A percentile compares a stretch with the other conserved stretches of the same genome.
phyloP scores from a whole-genome alignment of 176 grass and related monocot species.

The Themeda triandra region DNA sequence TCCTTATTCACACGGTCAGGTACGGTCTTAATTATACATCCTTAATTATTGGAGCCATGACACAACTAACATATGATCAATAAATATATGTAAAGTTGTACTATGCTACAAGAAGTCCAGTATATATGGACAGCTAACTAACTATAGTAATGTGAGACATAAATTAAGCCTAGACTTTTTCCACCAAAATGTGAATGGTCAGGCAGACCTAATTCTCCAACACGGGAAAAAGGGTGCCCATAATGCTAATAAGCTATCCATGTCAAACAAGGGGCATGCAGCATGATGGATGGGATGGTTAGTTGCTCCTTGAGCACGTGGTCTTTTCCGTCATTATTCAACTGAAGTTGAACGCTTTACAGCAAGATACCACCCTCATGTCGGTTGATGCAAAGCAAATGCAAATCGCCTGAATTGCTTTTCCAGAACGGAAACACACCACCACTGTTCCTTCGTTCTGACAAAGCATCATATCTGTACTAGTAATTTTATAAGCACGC shows the following conservation, averaged over 20 bases:
- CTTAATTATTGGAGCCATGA: neutral
- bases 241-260: neutral
- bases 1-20: too few relatives aligned
- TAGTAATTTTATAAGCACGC: too few relatives aligned
- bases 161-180: neutral
- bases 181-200: neutral
- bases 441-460: neutral
- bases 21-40: neutral
- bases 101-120: neutral
- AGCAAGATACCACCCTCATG: neutral
- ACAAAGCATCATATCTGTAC: neutral
- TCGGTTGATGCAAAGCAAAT: neutral
- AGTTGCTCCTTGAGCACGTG: neutral
- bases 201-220: slow-evolving; percentile 19
- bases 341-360: neutral
- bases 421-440: neutral
- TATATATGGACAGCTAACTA: neutral
- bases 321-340: neutral
- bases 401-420: neutral
- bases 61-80: neutral
- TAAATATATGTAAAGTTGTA: neutral
- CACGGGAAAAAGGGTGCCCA: neutral
- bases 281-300: neutral
- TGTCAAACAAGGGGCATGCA: neutral
- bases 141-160: neutral